phyloP scores from a whole-genome alignment of 352 stramenopile genomes.

The Phytophthora sansomeana region DNA sequence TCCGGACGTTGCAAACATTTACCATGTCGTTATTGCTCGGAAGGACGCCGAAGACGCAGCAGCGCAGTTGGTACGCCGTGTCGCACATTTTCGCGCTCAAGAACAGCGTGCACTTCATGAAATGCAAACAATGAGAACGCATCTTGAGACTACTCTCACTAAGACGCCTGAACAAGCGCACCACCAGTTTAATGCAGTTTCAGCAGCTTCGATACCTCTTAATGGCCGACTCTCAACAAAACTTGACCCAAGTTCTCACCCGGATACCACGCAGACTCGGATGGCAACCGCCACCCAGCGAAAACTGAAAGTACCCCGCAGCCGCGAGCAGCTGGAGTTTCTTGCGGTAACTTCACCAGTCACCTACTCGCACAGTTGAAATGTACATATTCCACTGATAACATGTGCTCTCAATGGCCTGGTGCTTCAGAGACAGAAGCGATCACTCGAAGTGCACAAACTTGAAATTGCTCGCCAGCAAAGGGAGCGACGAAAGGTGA shows the following conservation, averaged over 20 bases:
- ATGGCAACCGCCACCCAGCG: not conserved
- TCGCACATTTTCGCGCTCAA: slow-evolving; percentile 59
- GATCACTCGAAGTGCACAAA: slow-evolving; percentile 54
- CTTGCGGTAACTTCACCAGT: slow-evolving; percentile 46
- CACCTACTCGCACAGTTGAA: not conserved
- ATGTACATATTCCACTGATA: slow-evolving; percentile 8
- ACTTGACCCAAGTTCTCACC: not conserved
- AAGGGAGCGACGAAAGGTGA: slow-evolving; percentile 63
- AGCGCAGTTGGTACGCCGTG: slow-evolving; percentile 54
- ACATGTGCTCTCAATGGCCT: slow-evolving; percentile 1
- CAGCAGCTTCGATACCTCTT: slow-evolving; percentile 10
- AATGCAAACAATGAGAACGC: slow-evolving; percentile 56
- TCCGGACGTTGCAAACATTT: slow-evolving; percentile 38
- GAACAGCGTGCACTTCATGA: slow-evolving; percentile 65
- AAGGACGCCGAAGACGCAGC: slow-evolving; percentile 63
- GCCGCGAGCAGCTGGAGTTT: slow-evolving; percentile 60
- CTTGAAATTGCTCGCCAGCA: slow-evolving; percentile 50
- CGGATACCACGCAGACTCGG: slow-evolving; percentile 5
- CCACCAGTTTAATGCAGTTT: not conserved
- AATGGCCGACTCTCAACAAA: not conserved
- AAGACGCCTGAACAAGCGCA: slow-evolving; percentile 2
- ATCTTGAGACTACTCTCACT: slow-evolving; percentile 36
- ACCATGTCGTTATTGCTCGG: slow-evolving; percentile 51
- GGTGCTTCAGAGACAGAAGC: slow-evolving; percentile 55
- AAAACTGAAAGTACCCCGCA: slow-evolving; percentile 36